These are phyloP conservation scores for Coelastrella sp. DNA, from an alignment of 139 green algal genomes.

Conservation along the genomic window DNA sequence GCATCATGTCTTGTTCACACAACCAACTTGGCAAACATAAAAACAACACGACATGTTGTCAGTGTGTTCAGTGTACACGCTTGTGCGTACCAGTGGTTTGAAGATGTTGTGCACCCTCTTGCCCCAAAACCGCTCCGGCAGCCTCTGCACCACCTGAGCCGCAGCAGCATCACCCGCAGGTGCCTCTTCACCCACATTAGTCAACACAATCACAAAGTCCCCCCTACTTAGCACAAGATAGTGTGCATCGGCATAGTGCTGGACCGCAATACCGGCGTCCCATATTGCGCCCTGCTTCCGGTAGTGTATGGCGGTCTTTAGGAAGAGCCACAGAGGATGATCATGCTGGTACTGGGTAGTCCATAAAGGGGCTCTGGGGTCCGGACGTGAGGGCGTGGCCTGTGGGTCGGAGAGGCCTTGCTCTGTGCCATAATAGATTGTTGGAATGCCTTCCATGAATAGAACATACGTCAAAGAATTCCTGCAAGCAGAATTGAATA, in stretches of 20 bases:
- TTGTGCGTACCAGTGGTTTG: neutral
- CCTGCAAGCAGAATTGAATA: neutral
- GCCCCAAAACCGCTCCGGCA: constrained; percentile 4
- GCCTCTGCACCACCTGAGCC: neutral
- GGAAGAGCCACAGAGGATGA: constrained; percentile 50
- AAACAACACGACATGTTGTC: too few species aligned
- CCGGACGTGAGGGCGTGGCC: neutral
- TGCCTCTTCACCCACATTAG: neutral
- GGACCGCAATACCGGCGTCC: neutral
- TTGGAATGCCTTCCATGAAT: constrained; percentile 49
- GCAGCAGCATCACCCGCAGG: neutral
- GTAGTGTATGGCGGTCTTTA: neutral
- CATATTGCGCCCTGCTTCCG: neutral
- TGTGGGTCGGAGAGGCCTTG: neutral
- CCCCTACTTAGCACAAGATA: neutral
- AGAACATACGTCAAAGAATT: neutral
- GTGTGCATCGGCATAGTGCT: neutral
- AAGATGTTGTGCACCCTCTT: neutral
- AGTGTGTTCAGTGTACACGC: too few species aligned
- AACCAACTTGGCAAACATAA: too few species aligned
- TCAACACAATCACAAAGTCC: constrained; percentile 24
- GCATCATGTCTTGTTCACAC: too few species aligned
- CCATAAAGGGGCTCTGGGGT: neutral
- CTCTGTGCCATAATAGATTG: constrained; percentile 59
- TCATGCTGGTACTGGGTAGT: neutral